A percentile compares a stretch with the other conserved stretches of the same genome.
Conservation (phyloP, 202 grass and related monocot genomes). For the Musa balbisiana region DNA sequence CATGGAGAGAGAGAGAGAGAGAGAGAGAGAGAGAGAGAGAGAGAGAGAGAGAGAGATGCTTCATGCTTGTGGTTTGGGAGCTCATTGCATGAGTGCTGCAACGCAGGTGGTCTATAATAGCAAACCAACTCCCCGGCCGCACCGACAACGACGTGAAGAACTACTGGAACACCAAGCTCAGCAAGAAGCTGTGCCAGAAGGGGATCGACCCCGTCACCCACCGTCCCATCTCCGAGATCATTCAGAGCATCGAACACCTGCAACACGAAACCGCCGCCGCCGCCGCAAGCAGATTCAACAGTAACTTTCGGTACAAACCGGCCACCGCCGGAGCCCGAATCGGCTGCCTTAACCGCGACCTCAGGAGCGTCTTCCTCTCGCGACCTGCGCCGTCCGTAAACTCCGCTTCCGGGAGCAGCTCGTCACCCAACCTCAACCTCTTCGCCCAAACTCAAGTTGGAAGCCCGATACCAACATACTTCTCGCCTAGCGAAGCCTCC, state of each 20-base stretch:
- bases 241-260: constrained; percentile 52
- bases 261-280: constrained; percentile 24
- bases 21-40: no score
- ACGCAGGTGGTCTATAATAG: constrained; percentile 93
- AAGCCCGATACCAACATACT: no score
- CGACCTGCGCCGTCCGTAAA: neutral
- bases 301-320: neutral
- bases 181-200: constrained; percentile 83
- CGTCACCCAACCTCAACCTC: no score
- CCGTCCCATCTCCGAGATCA: constrained; percentile 82
- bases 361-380: constrained; percentile 27
- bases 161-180: constrained; percentile 98
- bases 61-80: neutral
- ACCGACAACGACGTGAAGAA: constrained; percentile 99
- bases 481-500: constrained; percentile 2
- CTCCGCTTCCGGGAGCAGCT: no score
- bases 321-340: constrained; percentile 8
- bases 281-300: neutral
- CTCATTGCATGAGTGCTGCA: neutral
- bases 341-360: constrained; percentile 36
- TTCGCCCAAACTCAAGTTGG: no score
- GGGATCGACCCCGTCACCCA: constrained; percentile 95
- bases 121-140: constrained; percentile 78
- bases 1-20: no score
- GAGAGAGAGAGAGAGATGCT: no score